Evolutionary conservation across 2,329 filamentous ascomycete genomes (phyloP), one percentile per base, ranked within the genome.

Genomic region (Beauveria sp.): DNA sequence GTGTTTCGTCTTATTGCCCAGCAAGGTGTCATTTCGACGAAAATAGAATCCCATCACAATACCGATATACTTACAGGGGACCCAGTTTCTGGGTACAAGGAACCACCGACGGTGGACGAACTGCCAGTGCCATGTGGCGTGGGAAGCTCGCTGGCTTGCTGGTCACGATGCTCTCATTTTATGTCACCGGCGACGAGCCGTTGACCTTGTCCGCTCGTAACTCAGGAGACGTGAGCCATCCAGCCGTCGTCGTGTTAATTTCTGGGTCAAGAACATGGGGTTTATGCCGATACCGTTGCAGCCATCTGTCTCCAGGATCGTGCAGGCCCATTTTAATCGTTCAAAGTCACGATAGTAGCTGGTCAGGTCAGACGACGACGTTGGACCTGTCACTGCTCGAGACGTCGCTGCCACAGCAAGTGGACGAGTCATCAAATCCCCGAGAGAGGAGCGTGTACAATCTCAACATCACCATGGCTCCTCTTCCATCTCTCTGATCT

Each of bases 221-320:
- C 18, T 46, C 20, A 12, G 12, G 6, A 20, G 14, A 22, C 12
- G 48, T 10, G 26, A 53, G 42, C 14, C 24, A 40, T 24, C n/a
- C 50, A 28, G 38, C 6, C 6, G 28, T 22, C 50, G n/a, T 54
- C 26, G 26, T n/a, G 16, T 20, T 38, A 20, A 52, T 42, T 18
- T 57, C 46, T 45, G 49, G 58, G 58, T 54, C 50, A 3, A 46
- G 20, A 48, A 42, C 42, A 43, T 60, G 28, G 40, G 50, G 28
- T 48, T 60, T 10, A 24, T 31, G 42, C 28, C 38, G 53, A 57
- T 51, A 52, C 60, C 53, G 53, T 62, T 57, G 46, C 53, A 62
- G 53, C 14, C 52, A 62, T 62, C 60, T 62, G 46, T 57, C 60
- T 28, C 53, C 52, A 43, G 14, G 60, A 62, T 62, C 53, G 53